phyloP scores from a whole-genome alignment of 306 rosid genomes.

The Acacia confusa region DNA sequence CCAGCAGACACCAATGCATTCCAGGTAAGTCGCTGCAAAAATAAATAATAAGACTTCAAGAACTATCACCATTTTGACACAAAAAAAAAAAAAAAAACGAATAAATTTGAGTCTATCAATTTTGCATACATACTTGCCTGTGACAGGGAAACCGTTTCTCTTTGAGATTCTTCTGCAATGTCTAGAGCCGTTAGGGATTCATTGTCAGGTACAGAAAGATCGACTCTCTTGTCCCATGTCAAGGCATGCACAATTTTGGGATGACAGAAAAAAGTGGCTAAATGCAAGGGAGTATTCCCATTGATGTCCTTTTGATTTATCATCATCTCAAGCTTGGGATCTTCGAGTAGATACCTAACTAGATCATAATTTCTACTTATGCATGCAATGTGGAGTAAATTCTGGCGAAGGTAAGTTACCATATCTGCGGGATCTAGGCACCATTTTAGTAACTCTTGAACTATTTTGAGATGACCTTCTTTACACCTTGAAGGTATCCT shows the following conservation, averaged over 20 bases:
- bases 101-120: too few species aligned
- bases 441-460: conserved; percentile 5
- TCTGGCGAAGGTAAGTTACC: neutral
- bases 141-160: too few species aligned
- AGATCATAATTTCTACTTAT: conserved; percentile 5
- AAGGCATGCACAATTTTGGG: conserved; percentile 16
- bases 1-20: conserved; percentile 20
- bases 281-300: conserved; percentile 39
- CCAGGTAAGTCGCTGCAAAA: conserved; percentile 20
- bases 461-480: conserved; percentile 7
- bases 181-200: too few species aligned
- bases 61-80: too few species aligned
- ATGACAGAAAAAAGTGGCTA: conserved; percentile 15
- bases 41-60: too few species aligned
- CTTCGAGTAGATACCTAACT: conserved; percentile 1
- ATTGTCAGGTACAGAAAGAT: too few species aligned
- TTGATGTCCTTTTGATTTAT: conserved; percentile 22
- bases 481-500: conserved; percentile 32
- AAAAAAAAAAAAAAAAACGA: too few species aligned
- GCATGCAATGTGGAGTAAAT: conserved; percentile 29
- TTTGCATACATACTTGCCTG: too few species aligned
- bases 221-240: too few species aligned
- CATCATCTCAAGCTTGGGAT: neutral
- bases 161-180: too few species aligned
- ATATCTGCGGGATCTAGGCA: conserved; percentile 19